Evolutionary conservation across 345 rosid genomes (phyloP).

Genomic region (Arabis hirsuta): DNA sequence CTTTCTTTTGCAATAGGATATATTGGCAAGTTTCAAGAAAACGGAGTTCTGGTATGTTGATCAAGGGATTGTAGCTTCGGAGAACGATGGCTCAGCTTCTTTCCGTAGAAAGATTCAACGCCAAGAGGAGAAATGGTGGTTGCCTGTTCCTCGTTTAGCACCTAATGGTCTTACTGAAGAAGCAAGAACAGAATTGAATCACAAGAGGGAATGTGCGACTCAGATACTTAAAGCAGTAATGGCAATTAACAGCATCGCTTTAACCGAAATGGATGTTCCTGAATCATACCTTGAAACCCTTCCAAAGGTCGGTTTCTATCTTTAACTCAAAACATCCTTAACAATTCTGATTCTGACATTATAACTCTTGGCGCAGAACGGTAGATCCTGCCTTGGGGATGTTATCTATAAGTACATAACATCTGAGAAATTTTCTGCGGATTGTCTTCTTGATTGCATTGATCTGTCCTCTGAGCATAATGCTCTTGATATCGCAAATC

Average conservation of each 20-base stretch:
- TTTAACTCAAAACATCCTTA: background rate
- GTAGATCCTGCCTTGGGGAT: slow-evolving; percentile 86
- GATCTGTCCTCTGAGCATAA: slow-evolving; percentile 88
- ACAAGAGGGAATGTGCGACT: slow-evolving; percentile 72
- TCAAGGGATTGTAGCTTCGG: slow-evolving; percentile 84
- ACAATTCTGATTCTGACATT: background rate
- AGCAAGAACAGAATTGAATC: slow-evolving; percentile 77
- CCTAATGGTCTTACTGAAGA: slow-evolving; percentile 74
- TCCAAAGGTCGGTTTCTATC: slow-evolving; percentile 62
- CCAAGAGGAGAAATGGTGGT: slow-evolving; percentile 99
- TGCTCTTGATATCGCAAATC: slow-evolving; percentile 88
- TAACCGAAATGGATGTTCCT: slow-evolving; percentile 94
- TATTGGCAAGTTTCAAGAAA: slow-evolving; percentile 69
- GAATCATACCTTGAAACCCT: slow-evolving; percentile 83
- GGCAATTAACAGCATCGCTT: slow-evolving; percentile 74
- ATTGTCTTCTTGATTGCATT: slow-evolving; percentile 83
- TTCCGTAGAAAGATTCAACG: slow-evolving; percentile 76
- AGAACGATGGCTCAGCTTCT: slow-evolving; percentile 83
- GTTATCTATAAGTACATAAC: slow-evolving; percentile 78
- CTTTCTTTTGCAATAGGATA: slow-evolving; percentile 55
- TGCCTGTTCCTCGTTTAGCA: slow-evolving; percentile 94
- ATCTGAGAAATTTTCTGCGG: slow-evolving; percentile 83
- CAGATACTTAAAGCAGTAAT: slow-evolving; percentile 97
- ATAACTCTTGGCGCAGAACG: slow-evolving; percentile 60
- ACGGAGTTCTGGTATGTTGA: slow-evolving; percentile 97